Percentiles rank a stretch among this genome's conserved stretches.
Evolutionary conservation across 2,329 filamentous ascomycete species (phyloP).

Genomic region (Colletotrichum orchidophilum): DNA sequence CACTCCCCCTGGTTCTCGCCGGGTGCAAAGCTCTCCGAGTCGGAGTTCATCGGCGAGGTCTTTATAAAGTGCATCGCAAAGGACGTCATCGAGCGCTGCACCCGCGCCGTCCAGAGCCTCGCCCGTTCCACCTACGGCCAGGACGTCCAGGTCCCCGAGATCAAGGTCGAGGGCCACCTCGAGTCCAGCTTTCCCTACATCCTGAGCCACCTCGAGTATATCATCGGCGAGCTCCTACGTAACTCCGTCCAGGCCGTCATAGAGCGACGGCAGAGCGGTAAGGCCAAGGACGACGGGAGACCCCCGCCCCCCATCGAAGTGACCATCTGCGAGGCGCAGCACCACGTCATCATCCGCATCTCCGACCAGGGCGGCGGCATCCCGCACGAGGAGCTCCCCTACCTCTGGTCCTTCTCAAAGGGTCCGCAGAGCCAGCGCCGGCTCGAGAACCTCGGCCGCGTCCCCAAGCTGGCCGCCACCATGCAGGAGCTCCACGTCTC

Average conservation of each 20-base stretch:
- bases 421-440: conserved; percentile 81
- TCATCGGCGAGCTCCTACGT: conserved; percentile 91
- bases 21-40: conserved; percentile 73
- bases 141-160: conserved; percentile 77
- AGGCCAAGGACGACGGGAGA: conserved; percentile 35
- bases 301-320: conserved; percentile 83
- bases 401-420: conserved; percentile 97
- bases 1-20: conserved; percentile 91
- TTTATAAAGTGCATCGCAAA: conserved; percentile 92
- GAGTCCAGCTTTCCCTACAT: conserved; percentile 96
- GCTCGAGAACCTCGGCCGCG: conserved; percentile 84
- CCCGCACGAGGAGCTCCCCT: conserved; percentile 82
- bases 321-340: conserved; percentile 90
- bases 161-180: conserved; percentile 85
- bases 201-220: conserved; percentile 94
- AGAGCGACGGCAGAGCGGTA: conserved; percentile 68
- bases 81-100: conserved; percentile 88
- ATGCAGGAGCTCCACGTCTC: conserved; percentile 81
- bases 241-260: conserved; percentile 95
- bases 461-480: conserved; percentile 92
- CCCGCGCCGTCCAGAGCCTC: conserved; percentile 77
- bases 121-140: conserved; percentile 79
- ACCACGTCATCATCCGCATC: conserved; percentile 95
- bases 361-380: conserved; percentile 96
- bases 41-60: conserved; percentile 94